These are phyloP conservation scores for Aspergillus bridgeri DNA, from an alignment of 495 filamentous ascomycete genomes.

Conservation along the genomic window DNA sequence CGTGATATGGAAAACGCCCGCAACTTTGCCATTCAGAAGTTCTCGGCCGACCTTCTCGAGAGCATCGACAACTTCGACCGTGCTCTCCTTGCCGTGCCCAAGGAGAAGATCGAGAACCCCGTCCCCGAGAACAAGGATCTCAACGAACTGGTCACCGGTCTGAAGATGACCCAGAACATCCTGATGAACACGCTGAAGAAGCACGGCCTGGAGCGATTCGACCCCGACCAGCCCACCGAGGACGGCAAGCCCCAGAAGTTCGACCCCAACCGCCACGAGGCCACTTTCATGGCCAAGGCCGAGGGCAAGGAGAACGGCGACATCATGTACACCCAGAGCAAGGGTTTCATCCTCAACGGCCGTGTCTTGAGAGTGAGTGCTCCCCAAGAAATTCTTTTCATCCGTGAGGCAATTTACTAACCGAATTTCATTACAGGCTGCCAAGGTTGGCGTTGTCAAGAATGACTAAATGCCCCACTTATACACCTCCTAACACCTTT, in stretches of 20 bases:
- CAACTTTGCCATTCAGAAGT: slow-evolving; percentile 92
- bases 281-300: slow-evolving; percentile 85
- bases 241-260: slow-evolving; percentile 61
- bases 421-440: slow-evolving; percentile 48
- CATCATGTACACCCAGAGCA: slow-evolving; percentile 89
- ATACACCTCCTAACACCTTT: slow-evolving; percentile 1
- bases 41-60: slow-evolving; percentile 91
- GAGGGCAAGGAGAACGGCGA: slow-evolving; percentile 82
- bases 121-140: slow-evolving; percentile 61
- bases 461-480: slow-evolving; percentile 44
- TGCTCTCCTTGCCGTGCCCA: slow-evolving; percentile 73
- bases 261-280: slow-evolving; percentile 94
- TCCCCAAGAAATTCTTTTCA: neutral
- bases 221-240: slow-evolving; percentile 61
- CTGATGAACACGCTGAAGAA: slow-evolving; percentile 85
- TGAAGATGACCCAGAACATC: slow-evolving; percentile 92
- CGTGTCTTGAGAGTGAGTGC: slow-evolving; percentile 69
- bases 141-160: slow-evolving; percentile 74
- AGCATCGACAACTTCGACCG: slow-evolving; percentile 95
- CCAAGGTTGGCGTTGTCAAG: slow-evolving; percentile 92
- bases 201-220: slow-evolving; percentile 89
- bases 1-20: slow-evolving; percentile 82
- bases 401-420: slow-evolving; percentile 13
- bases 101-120: slow-evolving; percentile 58
- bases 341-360: slow-evolving; percentile 90